Evolutionary conservation across 2,329 filamentous ascomycete genomes (phyloP).

Genomic region (Pyricularia grisea): DNA sequence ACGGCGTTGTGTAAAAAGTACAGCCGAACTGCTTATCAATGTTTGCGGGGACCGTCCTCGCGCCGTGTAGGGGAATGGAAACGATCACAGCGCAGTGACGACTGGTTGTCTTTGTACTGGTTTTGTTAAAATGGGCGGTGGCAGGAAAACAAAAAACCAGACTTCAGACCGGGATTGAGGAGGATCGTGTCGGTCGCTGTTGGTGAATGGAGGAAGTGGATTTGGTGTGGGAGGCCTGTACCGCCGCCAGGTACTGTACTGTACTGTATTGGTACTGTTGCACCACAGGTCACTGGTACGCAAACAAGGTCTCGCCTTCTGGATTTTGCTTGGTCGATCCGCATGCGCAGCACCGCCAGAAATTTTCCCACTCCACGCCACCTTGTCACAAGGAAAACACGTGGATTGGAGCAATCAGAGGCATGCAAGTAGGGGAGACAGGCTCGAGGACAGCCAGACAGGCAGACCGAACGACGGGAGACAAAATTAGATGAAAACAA

Average conservation of each 20-base stretch:
- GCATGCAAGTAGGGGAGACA: neutral
- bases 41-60: neutral
- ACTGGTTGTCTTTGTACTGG: neutral
- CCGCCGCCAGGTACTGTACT: neutral
- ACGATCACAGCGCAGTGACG: neutral
- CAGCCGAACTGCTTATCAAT: neutral
- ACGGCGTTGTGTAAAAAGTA: neutral
- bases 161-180: neutral
- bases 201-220: neutral
- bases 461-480: neutral
- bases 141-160: neutral
- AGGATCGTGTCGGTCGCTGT: neutral
- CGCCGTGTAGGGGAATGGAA: neutral
- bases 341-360: neutral
- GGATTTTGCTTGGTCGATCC: neutral
- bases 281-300: neutral
- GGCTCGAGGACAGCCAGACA: neutral
- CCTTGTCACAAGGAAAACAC: neutral
- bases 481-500: neutral
- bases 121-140: neutral
- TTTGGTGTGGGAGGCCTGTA: neutral
- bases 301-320: neutral
- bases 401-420: neutral
- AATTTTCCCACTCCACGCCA: neutral
- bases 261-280: neutral